Evolutionary conservation across 2,329 filamentous ascomycete species (phyloP), one percentile per base, ranked within the genome.

Genomic region (Verticillium albo-atrum): DNA sequence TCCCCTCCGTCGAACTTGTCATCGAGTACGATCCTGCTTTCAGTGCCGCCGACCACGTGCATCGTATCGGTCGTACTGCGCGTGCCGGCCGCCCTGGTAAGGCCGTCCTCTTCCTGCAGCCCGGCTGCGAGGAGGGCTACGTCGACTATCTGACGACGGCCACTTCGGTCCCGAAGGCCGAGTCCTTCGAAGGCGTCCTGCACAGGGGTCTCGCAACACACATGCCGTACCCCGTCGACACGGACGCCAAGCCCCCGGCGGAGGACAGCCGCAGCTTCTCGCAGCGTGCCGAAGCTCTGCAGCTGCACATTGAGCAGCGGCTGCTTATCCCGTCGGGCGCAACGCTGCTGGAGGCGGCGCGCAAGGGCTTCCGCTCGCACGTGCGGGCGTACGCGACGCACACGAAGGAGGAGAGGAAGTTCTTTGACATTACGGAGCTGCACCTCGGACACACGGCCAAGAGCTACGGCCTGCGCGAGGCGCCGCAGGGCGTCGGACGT

Each of bases 1-100:
- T 99, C 17, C 94, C 94, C 1, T 94, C 95, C 56, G 91, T 99
- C 56, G 95, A 99, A 72, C 82, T 97, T 23, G 92, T 99, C 55
- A 85, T 99, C 59, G 95, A 99, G 73, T 98, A 97, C 71, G 95
- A 99, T 70, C 93, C 95, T 0, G 91, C 95, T 2, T 98, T 98
- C 75, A 92, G 90, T 70, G 88, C 92, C 26, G 90, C 93, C 62
- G 95, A 99, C 72, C 95, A 99, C 72, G 83, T 97, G 7, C 95
- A 99, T 76, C 89, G 95, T 59, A 91, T 98, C 58, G 95, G 95
- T 58, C 90, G 95, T 72, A 99, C 95, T 12, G 95, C 95, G 3
- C 91, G 95, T 80, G 91, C 96, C 1, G 95, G 95, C 17, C 89
- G 91, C 6, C 85, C 94, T 12, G 95, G 95, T 28, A 88, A 93